phyloP scores from a whole-genome alignment of 495 filamentous ascomycete genomes.

The Evansstolkia leycettana region DNA sequence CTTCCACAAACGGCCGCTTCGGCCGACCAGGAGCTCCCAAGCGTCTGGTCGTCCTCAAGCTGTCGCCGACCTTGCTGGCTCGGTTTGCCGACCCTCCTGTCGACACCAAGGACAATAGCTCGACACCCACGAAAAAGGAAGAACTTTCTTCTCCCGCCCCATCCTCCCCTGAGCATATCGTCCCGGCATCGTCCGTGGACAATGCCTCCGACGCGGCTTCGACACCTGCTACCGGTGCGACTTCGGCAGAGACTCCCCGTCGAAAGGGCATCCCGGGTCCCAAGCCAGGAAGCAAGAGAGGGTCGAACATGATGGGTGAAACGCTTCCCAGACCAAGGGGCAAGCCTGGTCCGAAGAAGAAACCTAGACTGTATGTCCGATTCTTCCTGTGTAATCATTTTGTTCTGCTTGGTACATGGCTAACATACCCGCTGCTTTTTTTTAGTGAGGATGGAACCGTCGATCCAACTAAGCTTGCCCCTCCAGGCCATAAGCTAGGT shows the following conservation, averaged over 20 bases:
- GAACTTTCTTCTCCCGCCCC: slow-evolving; percentile 36
- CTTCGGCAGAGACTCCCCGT: slow-evolving; percentile 37
- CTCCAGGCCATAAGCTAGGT: slow-evolving; percentile 63
- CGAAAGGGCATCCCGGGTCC: slow-evolving; percentile 45
- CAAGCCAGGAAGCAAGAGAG: slow-evolving; percentile 47
- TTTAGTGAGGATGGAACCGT: slow-evolving; percentile 48
- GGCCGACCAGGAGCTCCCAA: slow-evolving; percentile 16
- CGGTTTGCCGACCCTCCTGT: slow-evolving; percentile 25
- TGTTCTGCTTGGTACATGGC: no score
- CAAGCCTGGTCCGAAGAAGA: slow-evolving; percentile 94
- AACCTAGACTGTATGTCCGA: slow-evolving; percentile 71
- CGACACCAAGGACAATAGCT: slow-evolving; percentile 12
- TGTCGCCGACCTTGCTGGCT: slow-evolving; percentile 34
- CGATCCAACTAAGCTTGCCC: slow-evolving; percentile 32
- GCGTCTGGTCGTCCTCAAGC: slow-evolving; percentile 40
- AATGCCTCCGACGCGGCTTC: slow-evolving; percentile 42
- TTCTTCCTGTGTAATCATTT: background rate
- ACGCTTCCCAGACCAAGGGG: slow-evolving; percentile 53
- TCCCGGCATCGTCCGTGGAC: slow-evolving; percentile 40
- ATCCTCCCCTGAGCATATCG: slow-evolving; percentile 33
- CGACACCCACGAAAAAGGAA: slow-evolving; percentile 27
- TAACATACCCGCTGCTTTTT: slow-evolving; percentile 7
- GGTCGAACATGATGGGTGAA: slow-evolving; percentile 44
- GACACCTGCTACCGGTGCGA: slow-evolving; percentile 39
- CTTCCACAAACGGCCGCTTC: slow-evolving; percentile 24